Conservation (phyloP, 768 basidiomycete species). For the Boletellus sp. region DNA sequence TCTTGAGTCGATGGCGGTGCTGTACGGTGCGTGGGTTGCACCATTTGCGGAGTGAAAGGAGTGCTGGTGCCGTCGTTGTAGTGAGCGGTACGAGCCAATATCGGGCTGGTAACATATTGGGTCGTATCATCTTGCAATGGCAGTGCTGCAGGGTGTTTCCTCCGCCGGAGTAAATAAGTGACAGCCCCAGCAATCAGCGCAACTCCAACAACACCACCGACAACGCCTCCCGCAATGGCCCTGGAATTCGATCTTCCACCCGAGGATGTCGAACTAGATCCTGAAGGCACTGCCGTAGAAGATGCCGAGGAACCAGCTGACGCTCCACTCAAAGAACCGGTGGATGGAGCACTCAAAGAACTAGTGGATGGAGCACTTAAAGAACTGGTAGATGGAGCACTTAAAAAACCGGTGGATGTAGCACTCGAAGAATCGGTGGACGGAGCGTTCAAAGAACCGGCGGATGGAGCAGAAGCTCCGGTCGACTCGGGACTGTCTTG, state of each 20-base stretch:
- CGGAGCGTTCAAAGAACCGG: too few species aligned
- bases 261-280: constrained; percentile 1
- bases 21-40: constrained; percentile 27
- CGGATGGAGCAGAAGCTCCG: constrained; percentile 28
- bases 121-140: too few species aligned
- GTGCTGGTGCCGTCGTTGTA: constrained; percentile 9
- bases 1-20: constrained; percentile 12
- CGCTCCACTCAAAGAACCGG: too few species aligned
- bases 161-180: constrained; percentile 38
- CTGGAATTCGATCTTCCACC: constrained; percentile 36
- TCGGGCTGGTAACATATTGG: not conserved
- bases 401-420: too few species aligned
- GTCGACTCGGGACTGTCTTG: constrained; percentile 44
- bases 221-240: constrained; percentile 61
- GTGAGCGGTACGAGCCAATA: constrained; percentile 1
- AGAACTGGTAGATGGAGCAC: too few species aligned
- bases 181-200: constrained; percentile 38
- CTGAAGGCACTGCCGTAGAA: constrained; percentile 12
- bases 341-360: too few species aligned
- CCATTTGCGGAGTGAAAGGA: constrained; percentile 17
- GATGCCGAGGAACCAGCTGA: constrained; percentile 15
- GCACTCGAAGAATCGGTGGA: constrained; percentile 19
- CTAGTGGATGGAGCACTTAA: too few species aligned
- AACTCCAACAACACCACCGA: constrained; percentile 57
- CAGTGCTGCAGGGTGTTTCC: constrained; percentile 22